Evolutionary conservation across 2,329 filamentous ascomycete species (phyloP), one percentile per base, ranked within the genome.

Genomic region (Penicillium polonicum): DNA sequence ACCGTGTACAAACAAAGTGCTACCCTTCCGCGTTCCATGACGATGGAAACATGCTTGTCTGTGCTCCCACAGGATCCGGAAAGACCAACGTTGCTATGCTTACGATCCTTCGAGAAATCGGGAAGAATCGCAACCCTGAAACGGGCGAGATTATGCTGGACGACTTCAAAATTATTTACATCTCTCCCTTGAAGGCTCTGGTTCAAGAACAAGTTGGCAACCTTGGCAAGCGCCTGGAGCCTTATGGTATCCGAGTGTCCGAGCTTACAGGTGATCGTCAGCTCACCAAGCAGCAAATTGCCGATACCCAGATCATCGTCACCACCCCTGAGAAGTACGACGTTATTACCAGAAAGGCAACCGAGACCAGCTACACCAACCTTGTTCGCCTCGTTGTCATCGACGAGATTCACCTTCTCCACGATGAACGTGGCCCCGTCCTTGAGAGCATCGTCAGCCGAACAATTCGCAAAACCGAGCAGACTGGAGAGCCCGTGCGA

Each of bases 41-140:
- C 60, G 95, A 99, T 71, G 93, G 92, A 33, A 99, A 99, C 72
- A 92, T 99, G 90, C 88, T 99, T 55, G 89, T 99, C 70, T 99
- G 94, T 74, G 95, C 94, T 7, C 94, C 94, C 1, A 99, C 94
- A 49, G 94, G 94, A 65, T 96, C 92, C 73, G 94, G 94, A 72
- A 99, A 99, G 79, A 99, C 94, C 2, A 99, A 99, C 70, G 94
- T 99, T 51, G 93, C 93, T 42, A 97, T 99, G 93, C 82, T 99
- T 62, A 88, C 93, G 2, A 97, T 99, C 70, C 83, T 99, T 39
- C 90, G 93, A 61, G 95, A 99, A 74, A 92, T 99, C 70, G 94
- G 94, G 60, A 99, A 97, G 80, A 88, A 99, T 72, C 86, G 93
- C 57, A 88, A 99, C 69, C 85, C 90, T 0, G 81, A 88, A 61